Percentiles rank a stretch among this genome's conserved stretches.
These are phyloP conservation scores for Xylariaceae sp. DNA, from an alignment of 2,329 filamentous ascomycete species.

Conservation along the genomic window DNA sequence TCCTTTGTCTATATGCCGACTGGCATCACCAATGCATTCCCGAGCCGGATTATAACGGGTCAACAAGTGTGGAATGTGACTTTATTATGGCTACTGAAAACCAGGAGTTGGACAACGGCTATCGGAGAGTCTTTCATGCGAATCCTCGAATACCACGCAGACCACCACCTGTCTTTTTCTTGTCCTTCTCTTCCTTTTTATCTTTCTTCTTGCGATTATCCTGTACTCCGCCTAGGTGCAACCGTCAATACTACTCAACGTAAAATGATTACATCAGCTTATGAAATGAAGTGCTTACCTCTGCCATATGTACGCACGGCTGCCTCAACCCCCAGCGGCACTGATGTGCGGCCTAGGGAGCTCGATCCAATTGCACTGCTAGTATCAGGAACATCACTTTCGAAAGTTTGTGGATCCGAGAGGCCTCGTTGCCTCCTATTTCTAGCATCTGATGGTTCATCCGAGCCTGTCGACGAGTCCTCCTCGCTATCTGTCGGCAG, in stretches of 20 bases:
- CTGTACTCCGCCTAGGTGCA: conserved; percentile 6
- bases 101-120: too few species aligned
- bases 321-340: conserved; percentile 35
- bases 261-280: conserved; percentile 21
- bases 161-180: conserved; percentile 10
- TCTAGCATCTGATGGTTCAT: conserved; percentile 37
- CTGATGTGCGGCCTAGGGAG: conserved; percentile 33
- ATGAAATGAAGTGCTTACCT: conserved; percentile 34
- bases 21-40: too few species aligned
- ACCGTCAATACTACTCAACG: conserved; percentile 1
- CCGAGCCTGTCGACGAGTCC: conserved; percentile 36
- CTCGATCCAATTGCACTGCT: too few species aligned
- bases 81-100: too few species aligned
- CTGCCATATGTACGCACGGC: conserved; percentile 44
- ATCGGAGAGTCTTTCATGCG: too few species aligned
- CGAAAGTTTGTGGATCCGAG: conserved; percentile 43
- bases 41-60: too few species aligned
- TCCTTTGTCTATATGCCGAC: too few species aligned
- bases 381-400: too few species aligned
- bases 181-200: conserved; percentile 3
- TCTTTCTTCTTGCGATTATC: conserved; percentile 10
- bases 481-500: conserved; percentile 28
- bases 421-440: conserved; percentile 37
- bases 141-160: conserved; percentile 17
- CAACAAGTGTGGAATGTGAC: too few species aligned